These are phyloP conservation scores for Boletus insuetus DNA, from an alignment of 768 basidiomycete species.

Conservation along the genomic window DNA sequence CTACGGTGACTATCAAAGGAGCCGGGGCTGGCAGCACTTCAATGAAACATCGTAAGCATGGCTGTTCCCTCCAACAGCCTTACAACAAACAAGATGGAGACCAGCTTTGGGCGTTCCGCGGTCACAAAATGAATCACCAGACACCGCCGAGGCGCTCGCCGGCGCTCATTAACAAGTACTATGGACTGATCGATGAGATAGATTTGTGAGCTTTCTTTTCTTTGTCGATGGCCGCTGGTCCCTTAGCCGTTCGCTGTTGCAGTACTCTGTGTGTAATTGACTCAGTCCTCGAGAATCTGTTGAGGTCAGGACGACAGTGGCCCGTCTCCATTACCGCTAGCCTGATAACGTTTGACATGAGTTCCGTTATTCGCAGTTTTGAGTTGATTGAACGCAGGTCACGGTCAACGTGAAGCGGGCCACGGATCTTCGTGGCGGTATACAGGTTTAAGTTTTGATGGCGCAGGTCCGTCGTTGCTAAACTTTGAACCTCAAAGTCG, in stretches of 20 bases:
- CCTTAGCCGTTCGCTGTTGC: too few species aligned
- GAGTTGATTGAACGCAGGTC: neutral
- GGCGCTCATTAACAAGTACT: neutral
- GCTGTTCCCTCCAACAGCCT: neutral
- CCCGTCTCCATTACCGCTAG: neutral
- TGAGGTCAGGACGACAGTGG: too few species aligned
- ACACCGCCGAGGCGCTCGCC: neutral
- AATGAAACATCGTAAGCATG: neutral
- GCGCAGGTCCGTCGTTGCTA: too few species aligned
- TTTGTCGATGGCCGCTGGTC: neutral
- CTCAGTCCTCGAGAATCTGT: neutral
- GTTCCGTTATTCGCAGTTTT: neutral
- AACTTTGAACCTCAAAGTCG: too few species aligned
- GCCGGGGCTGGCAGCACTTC: neutral
- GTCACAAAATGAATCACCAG: neutral
- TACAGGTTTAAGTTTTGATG: neutral
- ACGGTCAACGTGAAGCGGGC: neutral
- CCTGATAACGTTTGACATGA: conserved; percentile 1
- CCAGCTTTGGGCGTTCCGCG: too few species aligned
- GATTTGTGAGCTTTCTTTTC: neutral
- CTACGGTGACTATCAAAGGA: neutral
- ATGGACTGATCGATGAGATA: neutral
- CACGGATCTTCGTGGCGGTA: neutral
- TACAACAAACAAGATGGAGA: too few species aligned
- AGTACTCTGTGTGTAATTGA: neutral